Base-by-base conservation (phyloP, 140 eudicot genomes). In the Cichorium intybus region DNA sequence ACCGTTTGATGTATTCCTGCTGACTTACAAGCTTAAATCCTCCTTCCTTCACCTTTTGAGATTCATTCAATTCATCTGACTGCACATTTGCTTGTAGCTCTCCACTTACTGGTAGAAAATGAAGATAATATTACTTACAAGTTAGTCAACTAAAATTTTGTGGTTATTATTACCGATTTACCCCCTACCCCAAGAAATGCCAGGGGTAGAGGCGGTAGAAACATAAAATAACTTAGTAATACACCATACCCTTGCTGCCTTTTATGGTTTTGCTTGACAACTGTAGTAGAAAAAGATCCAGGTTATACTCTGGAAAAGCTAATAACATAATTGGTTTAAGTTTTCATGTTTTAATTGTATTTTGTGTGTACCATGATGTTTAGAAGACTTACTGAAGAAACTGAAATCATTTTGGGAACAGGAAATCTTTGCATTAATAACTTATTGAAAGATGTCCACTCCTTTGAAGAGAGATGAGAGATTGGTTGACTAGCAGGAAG, bases 391-490 rank as follows among this genome's bases (percentile, higher is more conserved):
- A 85, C 95, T 18, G 87, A 59, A 69, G 97, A 85, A 64, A 85
- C 53, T 17, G 82, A 58, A 35, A 84, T 70, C 77, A 62, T 70
- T 73, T 85, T 89, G 6, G 95, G 74, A 28, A 77, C 81, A 20
- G 83, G 84, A 71, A 85, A 89, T 66, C 78, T 81, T 74, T 85
- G 97, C 88, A 83, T 81, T 72, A 89, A 66, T 41, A 85, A 48
- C 72, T 81, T 89, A 73, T 77, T 89, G 51, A 70, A 83, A 70
- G 88, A 82, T 5, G 47, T 47, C 97, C 97, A 85, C 53, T 85
- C 96, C 82, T 78, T 85, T 28, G 64, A 31, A 39, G 69, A 73
- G 60, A 45, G 27, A 57, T 75, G 75, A 71, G 61, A 60, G 46
- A 61, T 56, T 14, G 66, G 29, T 22, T 72, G 76, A 58, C 24